Evolutionary conservation across 164 flowering plant species (phyloP).

Genomic region (Chloranthus sessilifolius): DNA sequence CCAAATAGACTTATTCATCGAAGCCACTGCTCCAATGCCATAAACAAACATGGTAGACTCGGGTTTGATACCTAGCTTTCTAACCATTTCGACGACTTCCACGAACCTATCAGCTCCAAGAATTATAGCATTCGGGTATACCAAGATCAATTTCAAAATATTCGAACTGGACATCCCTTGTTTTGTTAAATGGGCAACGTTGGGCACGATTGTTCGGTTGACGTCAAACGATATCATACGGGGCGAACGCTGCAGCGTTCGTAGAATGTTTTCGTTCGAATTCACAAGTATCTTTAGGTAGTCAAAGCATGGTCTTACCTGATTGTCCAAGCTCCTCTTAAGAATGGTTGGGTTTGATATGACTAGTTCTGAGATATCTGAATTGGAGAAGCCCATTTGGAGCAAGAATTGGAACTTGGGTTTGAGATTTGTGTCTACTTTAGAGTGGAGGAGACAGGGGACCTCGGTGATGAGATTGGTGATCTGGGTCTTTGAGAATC

Average conservation of each 20-base stretch:
- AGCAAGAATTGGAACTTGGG: constrained; percentile 6
- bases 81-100: constrained; percentile 15
- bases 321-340: neutral
- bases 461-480: neutral
- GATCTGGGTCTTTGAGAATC: constrained; percentile 6
- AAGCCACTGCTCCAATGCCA: constrained; percentile 24
- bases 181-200: neutral
- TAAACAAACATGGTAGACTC: constrained; percentile 42
- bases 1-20: constrained; percentile 24
- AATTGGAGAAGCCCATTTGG: neutral
- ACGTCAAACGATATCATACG: neutral
- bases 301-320: neutral
- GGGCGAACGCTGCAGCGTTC: neutral
- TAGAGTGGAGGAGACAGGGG: constrained; percentile 1
- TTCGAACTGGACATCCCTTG: neutral
- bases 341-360: neutral
- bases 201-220: neutral
- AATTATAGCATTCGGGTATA: neutral
- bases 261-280: neutral
- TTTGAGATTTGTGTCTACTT: neutral
- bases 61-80: constrained; percentile 26
- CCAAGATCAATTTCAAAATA: too few relatives aligned
- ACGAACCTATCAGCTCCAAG: neutral
- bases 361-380: neutral
- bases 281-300: constrained; percentile 5